Evolutionary conservation across 2,329 filamentous ascomycete genomes (phyloP).

Genomic region (Monosporascus cannonballus): DNA sequence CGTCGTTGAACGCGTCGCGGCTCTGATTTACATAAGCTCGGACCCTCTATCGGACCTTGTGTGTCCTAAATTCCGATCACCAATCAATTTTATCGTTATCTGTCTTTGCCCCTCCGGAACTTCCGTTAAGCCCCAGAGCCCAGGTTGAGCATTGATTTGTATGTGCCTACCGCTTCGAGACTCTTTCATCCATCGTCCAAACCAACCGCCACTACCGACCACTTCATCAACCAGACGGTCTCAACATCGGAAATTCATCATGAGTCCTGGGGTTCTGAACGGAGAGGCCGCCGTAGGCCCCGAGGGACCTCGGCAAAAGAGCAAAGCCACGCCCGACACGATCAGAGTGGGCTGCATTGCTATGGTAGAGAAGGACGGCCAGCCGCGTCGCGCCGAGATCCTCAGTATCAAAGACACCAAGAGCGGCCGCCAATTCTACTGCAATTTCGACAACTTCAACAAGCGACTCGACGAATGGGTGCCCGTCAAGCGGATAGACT

Average conservation of each 20-base stretch:
- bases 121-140: neutral
- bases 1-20: neutral
- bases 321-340: slow-evolving; percentile 78
- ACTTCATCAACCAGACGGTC: slow-evolving; percentile 28
- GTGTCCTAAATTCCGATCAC: neutral
- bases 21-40: neutral
- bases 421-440: slow-evolving; percentile 84
- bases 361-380: slow-evolving; percentile 65
- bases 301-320: slow-evolving; percentile 59
- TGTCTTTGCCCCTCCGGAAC: neutral
- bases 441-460: slow-evolving; percentile 98
- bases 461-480: slow-evolving; percentile 87
- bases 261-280: slow-evolving; percentile 44
- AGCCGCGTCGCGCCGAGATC: slow-evolving; percentile 88
- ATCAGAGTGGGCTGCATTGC: slow-evolving; percentile 58
- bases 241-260: slow-evolving; percentile 34
- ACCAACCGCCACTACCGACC: slow-evolving; percentile 7
- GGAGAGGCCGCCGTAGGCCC: slow-evolving; percentile 51
- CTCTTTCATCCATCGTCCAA: neutral
- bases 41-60: neutral
- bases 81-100: neutral
- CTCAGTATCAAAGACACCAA: slow-evolving; percentile 89
- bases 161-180: neutral
- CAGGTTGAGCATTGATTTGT: neutral
- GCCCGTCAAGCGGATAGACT: slow-evolving; percentile 72